These are phyloP conservation scores for Suhomyces emberorum DNA, from an alignment of 805 yeast genomes.

Conservation along the genomic window DNA sequence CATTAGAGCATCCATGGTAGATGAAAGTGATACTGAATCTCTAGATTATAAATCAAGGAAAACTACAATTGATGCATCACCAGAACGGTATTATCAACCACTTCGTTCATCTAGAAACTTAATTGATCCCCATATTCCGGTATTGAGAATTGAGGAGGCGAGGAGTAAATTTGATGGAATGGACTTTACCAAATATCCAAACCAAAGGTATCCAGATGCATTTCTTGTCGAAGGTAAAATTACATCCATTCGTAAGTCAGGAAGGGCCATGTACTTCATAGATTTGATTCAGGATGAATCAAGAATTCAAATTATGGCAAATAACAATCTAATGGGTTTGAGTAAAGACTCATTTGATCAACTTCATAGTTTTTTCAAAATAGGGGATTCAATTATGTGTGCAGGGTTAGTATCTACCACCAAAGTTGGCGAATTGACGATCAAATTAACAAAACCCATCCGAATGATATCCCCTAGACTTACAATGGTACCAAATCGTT, in stretches of 20 bases:
- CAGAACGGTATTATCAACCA: slow-evolving; percentile 19
- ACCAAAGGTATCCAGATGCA: slow-evolving; percentile 5
- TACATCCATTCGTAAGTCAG: slow-evolving; percentile 54
- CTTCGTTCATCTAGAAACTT: slow-evolving; percentile 13
- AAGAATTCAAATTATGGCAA: slow-evolving; percentile 61
- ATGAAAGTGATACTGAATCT: slow-evolving; percentile 9
- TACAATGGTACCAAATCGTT: slow-evolving; percentile 60
- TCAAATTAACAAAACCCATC: slow-evolving; percentile 53
- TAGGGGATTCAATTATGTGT: slow-evolving; percentile 70
- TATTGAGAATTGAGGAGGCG: slow-evolving; percentile 42
- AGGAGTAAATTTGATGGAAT: slow-evolving; percentile 21
- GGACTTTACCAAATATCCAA: slow-evolving; percentile 14
- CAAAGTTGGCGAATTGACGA: slow-evolving; percentile 72
- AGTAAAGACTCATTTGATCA: slow-evolving; percentile 41
- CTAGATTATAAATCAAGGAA: slow-evolving; percentile 21
- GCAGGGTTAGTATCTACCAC: slow-evolving; percentile 74
- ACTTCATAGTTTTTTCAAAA: slow-evolving; percentile 44
- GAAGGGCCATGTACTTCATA: slow-evolving; percentile 65
- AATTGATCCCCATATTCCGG: no score
- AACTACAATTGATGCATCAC: slow-evolving; percentile 8
- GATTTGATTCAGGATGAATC: slow-evolving; percentile 62
- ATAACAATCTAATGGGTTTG: slow-evolving; percentile 45
- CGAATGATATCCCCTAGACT: slow-evolving; percentile 64
- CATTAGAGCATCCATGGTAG: no score
- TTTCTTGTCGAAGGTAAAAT: slow-evolving; percentile 53